Percentiles rank a stretch among this genome's conserved stretches.
Evolutionary conservation across 768 basidiomycete genomes (phyloP).

Genomic region (Auricularia sp.): DNA sequence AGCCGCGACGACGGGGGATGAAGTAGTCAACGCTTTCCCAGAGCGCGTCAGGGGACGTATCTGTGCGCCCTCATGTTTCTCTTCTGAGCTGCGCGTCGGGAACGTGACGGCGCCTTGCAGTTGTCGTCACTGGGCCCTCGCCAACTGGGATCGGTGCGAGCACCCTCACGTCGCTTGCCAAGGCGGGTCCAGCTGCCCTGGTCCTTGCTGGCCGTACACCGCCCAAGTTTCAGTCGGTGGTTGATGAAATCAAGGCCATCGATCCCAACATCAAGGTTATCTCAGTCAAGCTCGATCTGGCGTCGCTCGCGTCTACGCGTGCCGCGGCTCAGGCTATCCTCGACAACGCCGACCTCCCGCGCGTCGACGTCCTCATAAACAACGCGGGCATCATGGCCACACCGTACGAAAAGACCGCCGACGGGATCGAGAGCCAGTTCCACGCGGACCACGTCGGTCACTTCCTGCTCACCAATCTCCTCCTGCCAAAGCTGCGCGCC

Average conservation of each 20-base stretch:
- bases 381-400: slow-evolving; percentile 4
- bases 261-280: neutral
- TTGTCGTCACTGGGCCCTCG: neutral
- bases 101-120: neutral
- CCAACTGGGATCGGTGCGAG: neutral
- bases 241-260: neutral
- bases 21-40: neutral
- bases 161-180: neutral
- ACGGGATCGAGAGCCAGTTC: slow-evolving; percentile 12
- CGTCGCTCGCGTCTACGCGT: neutral
- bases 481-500: slow-evolving; percentile 28
- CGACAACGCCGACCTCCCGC: neutral
- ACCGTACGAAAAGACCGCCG: neutral
- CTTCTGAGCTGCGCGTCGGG: neutral
- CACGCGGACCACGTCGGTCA: slow-evolving; percentile 28
- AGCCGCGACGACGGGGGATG: neutral
- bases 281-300: slow-evolving; percentile 1
- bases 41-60: neutral
- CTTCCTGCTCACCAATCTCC: slow-evolving; percentile 32
- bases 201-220: neutral
- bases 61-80: neutral
- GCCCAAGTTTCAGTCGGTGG: neutral
- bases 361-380: slow-evolving; percentile 5
- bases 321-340: slow-evolving; percentile 3
- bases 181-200: neutral